Percentiles rank a stretch among this genome's conserved stretches.
Evolutionary conservation across 305 asterid species (phyloP).

Genomic region (Rubia tinctorum): DNA sequence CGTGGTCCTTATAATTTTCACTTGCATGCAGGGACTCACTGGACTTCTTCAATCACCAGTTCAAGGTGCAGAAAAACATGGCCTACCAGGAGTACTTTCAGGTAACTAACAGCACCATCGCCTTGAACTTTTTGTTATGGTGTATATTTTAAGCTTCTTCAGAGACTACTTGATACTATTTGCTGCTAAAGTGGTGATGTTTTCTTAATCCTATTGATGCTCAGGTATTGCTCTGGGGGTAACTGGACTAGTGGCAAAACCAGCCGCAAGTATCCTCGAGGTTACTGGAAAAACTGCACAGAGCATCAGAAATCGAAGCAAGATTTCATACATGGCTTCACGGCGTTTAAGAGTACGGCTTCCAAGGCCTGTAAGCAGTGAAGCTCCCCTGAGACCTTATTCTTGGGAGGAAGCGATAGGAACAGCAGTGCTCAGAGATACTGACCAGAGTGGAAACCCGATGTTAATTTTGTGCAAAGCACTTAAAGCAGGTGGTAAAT

Average conservation of each 20-base stretch:
- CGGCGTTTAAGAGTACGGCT: slow-evolving; percentile 67
- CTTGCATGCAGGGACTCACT: slow-evolving; percentile 70
- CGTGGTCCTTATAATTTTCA: slow-evolving; percentile 4
- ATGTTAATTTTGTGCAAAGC: slow-evolving; percentile 64
- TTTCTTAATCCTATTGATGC: slow-evolving; percentile 11
- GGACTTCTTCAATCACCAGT: slow-evolving; percentile 98
- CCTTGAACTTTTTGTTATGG: slow-evolving; percentile 5
- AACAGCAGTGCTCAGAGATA: slow-evolving; percentile 51
- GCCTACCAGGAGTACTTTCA: slow-evolving; percentile 93
- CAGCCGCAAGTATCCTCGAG: slow-evolving; percentile 98
- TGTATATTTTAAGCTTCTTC: neutral
- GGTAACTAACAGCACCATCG: slow-evolving; percentile 44
- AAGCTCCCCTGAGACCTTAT: slow-evolving; percentile 66
- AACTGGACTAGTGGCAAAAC: slow-evolving; percentile 92
- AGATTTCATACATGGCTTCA: slow-evolving; percentile 56
- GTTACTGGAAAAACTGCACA: slow-evolving; percentile 98
- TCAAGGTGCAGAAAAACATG: slow-evolving; percentile 96
- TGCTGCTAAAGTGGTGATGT: neutral
- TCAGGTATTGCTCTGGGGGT: slow-evolving; percentile 94
- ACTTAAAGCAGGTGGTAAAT: slow-evolving; percentile 62
- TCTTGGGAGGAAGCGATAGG: slow-evolving; percentile 99
- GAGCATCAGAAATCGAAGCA: slow-evolving; percentile 91
- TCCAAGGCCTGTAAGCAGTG: slow-evolving; percentile 79
- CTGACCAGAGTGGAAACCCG: slow-evolving; percentile 50
- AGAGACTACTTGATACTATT: neutral